These are phyloP conservation scores for Venturia asperata DNA, from an alignment of 2,329 filamentous ascomycete genomes.

Conservation along the genomic window DNA sequence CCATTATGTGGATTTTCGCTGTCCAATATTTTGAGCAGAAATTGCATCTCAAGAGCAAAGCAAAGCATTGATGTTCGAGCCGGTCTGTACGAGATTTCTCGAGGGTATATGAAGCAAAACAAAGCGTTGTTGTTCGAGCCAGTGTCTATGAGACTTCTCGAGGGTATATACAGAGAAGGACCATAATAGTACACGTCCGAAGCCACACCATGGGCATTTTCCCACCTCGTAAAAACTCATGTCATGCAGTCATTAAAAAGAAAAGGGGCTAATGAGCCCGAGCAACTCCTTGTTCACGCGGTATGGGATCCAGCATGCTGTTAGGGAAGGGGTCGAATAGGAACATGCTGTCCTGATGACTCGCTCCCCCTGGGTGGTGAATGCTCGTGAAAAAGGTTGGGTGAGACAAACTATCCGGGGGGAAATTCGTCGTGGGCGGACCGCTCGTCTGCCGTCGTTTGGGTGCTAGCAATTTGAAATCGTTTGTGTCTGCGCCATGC, in stretches of 20 bases:
- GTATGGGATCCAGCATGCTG: neutral
- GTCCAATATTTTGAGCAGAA: too few species aligned
- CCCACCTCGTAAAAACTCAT: neutral
- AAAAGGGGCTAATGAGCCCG: neutral
- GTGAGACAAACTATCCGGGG: neutral
- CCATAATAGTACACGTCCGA: neutral
- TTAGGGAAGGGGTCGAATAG: neutral
- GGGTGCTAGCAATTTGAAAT: neutral
- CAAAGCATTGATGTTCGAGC: neutral
- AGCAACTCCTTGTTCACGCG: neutral
- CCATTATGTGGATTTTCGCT: too few species aligned
- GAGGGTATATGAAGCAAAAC: neutral
- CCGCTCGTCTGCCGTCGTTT: neutral
- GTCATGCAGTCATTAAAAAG: constrained; percentile 2
- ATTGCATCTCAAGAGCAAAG: neutral
- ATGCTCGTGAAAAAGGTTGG: neutral
- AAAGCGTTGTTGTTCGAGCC: neutral
- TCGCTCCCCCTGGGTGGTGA: neutral
- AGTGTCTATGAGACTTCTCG: neutral
- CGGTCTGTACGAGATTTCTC: neutral
- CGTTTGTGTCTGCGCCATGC: neutral
- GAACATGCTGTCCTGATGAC: neutral
- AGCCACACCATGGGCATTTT: neutral
- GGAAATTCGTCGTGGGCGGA: neutral
- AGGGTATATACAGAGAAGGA: constrained; percentile 6